phyloP scores from a whole-genome alignment of 768 basidiomycete species.

The Psilocybe sp. region DNA sequence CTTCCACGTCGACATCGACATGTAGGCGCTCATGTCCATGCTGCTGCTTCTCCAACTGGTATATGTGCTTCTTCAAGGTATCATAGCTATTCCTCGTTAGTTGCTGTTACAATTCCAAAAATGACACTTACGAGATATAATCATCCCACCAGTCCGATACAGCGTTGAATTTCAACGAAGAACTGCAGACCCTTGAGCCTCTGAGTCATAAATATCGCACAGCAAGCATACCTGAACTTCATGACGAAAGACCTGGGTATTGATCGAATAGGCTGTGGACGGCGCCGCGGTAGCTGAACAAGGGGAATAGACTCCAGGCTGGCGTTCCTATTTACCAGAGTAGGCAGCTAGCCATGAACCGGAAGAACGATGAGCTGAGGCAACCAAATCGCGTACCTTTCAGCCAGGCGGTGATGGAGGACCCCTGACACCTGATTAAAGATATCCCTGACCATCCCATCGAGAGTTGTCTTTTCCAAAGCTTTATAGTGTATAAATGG shows the following conservation, averaged over 20 bases:
- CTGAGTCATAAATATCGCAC: background rate
- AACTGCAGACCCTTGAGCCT: constrained; percentile 36
- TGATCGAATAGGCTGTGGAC: background rate
- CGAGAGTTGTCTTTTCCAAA: too few species aligned
- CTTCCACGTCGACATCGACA: constrained; percentile 51
- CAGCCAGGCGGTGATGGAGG: too few species aligned
- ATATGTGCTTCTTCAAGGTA: constrained; percentile 78
- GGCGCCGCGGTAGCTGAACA: too few species aligned
- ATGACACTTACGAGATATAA: constrained; percentile 71
- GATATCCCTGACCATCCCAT: too few species aligned
- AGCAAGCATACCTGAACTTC: constrained; percentile 56
- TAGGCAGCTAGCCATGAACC: too few species aligned
- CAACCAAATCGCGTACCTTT: too few species aligned
- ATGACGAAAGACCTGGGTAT: constrained; percentile 32
- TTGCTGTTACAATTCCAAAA: background rate
- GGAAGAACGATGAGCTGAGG: too few species aligned
- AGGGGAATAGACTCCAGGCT: too few species aligned
- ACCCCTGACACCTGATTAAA: too few species aligned
- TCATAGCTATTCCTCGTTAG: constrained; percentile 61
- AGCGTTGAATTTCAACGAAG: constrained; percentile 88
- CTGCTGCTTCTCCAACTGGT: constrained; percentile 81
- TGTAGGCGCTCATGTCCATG: constrained; percentile 36
- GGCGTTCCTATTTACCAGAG: too few species aligned
- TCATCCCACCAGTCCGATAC: constrained; percentile 92
- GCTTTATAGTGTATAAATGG: too few species aligned